These are phyloP conservation scores for Sambucus nigra DNA, from an alignment of 129 eudicot species.

Conservation along the genomic window DNA sequence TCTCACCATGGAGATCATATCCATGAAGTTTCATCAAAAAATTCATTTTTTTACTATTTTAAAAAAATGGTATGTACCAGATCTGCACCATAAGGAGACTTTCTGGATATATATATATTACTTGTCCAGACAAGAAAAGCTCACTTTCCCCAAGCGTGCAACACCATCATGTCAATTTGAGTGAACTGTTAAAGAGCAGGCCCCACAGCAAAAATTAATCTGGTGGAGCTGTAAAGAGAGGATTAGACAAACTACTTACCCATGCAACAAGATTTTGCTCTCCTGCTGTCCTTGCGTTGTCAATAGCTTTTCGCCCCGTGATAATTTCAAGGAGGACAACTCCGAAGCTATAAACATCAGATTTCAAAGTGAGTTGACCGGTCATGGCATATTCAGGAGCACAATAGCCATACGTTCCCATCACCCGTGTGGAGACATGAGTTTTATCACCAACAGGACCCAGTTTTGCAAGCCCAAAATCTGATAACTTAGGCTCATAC, in stretches of 20 bases:
- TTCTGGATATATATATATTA: background rate
- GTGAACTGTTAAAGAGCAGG: background rate
- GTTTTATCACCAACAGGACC: slow-evolving; percentile 26
- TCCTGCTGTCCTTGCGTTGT: slow-evolving; percentile 16
- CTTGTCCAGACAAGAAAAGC: background rate
- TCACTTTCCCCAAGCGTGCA: background rate
- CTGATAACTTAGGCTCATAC: slow-evolving; percentile 18
- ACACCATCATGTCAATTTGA: background rate
- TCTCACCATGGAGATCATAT: no score
- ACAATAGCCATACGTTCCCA: slow-evolving; percentile 28
- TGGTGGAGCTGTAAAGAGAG: no score
- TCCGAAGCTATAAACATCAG: slow-evolving; percentile 27
- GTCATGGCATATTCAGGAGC: slow-evolving; percentile 26
- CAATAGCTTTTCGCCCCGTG: slow-evolving; percentile 26
- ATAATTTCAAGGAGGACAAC: slow-evolving; percentile 22
- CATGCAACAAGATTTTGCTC: slow-evolving; percentile 21
- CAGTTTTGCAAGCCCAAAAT: slow-evolving; percentile 22
- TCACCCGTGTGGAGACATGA: slow-evolving; percentile 18
- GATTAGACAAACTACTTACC: slow-evolving; percentile 8
- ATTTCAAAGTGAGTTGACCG: slow-evolving; percentile 21
- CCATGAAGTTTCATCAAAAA: no score
- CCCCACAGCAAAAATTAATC: no score
- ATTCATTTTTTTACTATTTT: no score
- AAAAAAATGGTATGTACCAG: no score
- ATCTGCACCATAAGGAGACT: no score